These are phyloP conservation scores for Botryotinia narcissicola DNA, from an alignment of 2,329 filamentous ascomycete species.

Conservation along the genomic window DNA sequence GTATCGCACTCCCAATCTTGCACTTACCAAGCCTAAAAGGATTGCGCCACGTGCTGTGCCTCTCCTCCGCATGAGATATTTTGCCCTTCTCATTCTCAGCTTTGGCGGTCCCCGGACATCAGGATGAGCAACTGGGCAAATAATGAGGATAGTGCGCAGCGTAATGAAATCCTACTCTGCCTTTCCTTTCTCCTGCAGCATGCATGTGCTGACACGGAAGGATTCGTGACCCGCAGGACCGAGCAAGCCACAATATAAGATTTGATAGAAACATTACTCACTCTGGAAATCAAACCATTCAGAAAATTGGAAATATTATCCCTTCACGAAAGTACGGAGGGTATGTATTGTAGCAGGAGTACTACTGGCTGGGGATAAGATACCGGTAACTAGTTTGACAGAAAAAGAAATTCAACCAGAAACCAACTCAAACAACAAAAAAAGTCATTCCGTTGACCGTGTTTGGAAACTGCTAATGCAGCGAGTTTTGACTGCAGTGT, in stretches of 20 bases:
- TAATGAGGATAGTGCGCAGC: neutral
- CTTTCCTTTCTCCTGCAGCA: constrained; percentile 20
- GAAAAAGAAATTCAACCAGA: neutral
- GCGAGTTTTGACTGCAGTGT: neutral
- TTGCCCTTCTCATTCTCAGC: constrained; percentile 12
- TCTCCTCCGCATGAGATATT: constrained; percentile 18
- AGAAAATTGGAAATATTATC: neutral
- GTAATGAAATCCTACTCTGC: constrained; percentile 6
- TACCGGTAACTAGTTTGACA: neutral
- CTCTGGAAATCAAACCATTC: constrained; percentile 2
- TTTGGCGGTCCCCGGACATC: neutral
- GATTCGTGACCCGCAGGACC: constrained; percentile 22
- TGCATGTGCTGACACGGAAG: constrained; percentile 23
- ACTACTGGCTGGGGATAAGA: constrained; percentile 6
- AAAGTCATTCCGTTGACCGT: neutral
- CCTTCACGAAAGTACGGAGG: neutral
- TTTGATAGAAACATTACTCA: constrained; percentile 19
- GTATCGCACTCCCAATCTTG: neutral
- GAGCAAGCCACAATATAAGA: constrained; percentile 23
- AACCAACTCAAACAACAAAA: neutral
- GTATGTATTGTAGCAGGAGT: neutral
- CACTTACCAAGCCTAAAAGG: neutral
- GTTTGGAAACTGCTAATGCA: neutral
- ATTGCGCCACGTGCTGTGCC: constrained; percentile 19
- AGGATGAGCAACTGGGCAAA: neutral